phyloP scores from a whole-genome alignment of 225 moss, liverwort and hornwort species.

The Pseudoscleropodium purum region DNA sequence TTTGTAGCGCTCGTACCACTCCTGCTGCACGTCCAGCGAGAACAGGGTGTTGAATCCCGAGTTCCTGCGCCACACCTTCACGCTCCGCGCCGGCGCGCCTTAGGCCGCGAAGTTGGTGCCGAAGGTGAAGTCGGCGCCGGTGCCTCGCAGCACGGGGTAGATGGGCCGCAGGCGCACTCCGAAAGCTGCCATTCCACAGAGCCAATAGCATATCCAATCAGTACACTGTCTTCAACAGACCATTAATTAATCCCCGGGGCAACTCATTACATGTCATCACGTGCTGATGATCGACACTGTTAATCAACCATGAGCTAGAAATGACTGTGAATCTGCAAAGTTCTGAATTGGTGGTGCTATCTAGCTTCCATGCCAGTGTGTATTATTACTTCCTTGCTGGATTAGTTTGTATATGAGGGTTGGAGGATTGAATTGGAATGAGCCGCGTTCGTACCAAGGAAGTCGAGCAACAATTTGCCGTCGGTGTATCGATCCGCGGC shows the following conservation, averaged over 20 bases:
- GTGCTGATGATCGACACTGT: not conserved
- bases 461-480: conserved; percentile 1
- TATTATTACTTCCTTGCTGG: too few relatives aligned
- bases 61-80: not conserved
- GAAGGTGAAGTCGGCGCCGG: not conserved
- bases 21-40: conserved; percentile 27
- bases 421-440: not conserved
- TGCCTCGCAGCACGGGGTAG: conserved; percentile 20
- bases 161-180: conserved; percentile 14
- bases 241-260: too few relatives aligned
- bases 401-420: too few relatives aligned
- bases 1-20: conserved; percentile 33
- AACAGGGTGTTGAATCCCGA: conserved; percentile 15
- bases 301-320: not conserved
- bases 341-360: too few relatives aligned
- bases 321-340: too few relatives aligned
- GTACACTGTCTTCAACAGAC: too few relatives aligned
- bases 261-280: not conserved
- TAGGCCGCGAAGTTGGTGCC: conserved; percentile 37
- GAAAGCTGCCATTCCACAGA: not conserved
- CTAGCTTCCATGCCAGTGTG: too few relatives aligned
- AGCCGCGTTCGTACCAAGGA: not conserved
- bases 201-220: not conserved
- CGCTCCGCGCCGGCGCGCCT: conserved; percentile 3
- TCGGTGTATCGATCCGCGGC: conserved; percentile 8